phyloP scores from a whole-genome alignment of 768 basidiomycete species.

The Cytidiella melzeri region DNA sequence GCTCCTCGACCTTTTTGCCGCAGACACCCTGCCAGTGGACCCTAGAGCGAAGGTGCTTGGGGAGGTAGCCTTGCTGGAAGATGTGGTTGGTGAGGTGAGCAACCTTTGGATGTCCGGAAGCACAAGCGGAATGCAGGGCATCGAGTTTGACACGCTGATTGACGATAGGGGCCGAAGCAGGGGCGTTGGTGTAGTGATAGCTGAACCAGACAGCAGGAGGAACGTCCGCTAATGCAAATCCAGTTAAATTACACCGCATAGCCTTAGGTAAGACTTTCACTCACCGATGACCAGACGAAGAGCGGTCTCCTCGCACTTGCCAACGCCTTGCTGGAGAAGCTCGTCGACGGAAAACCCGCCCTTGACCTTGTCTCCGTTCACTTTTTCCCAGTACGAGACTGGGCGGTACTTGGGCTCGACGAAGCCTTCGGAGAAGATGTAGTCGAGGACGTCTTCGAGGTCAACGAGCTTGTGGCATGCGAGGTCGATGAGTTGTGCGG shows the following conservation, averaged over 20 bases:
- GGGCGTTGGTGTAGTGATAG: slow-evolving; percentile 34
- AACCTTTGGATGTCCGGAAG: slow-evolving; percentile 19
- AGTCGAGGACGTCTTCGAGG: slow-evolving; percentile 44
- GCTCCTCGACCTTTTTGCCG: slow-evolving; percentile 28
- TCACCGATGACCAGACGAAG: slow-evolving; percentile 41
- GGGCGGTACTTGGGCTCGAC: slow-evolving; percentile 39
- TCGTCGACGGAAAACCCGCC: slow-evolving; percentile 32
- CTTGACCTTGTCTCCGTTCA: slow-evolving; percentile 32
- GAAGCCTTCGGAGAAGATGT: slow-evolving; percentile 39
- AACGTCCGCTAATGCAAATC: slow-evolving; percentile 38
- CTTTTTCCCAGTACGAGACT: slow-evolving; percentile 39
- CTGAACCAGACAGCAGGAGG: slow-evolving; percentile 38
- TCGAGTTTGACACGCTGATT: slow-evolving; percentile 41
- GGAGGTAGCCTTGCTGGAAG: slow-evolving; percentile 35
- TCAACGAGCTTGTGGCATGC: slow-evolving; percentile 35
- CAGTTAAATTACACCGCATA: not conserved
- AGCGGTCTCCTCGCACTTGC: slow-evolving; percentile 38
- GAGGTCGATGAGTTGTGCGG: slow-evolving; percentile 43
- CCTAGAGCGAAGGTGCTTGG: slow-evolving; percentile 28
- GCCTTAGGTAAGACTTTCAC: slow-evolving; percentile 8
- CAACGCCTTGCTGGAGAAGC: slow-evolving; percentile 30
- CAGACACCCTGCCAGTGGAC: slow-evolving; percentile 38
- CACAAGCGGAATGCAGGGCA: slow-evolving; percentile 13
- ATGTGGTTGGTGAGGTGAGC: slow-evolving; percentile 45
- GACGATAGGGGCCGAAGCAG: slow-evolving; percentile 24